These are phyloP conservation scores for Eurotiales sp. DNA, from an alignment of 2,329 filamentous ascomycete species.

Conservation along the genomic window DNA sequence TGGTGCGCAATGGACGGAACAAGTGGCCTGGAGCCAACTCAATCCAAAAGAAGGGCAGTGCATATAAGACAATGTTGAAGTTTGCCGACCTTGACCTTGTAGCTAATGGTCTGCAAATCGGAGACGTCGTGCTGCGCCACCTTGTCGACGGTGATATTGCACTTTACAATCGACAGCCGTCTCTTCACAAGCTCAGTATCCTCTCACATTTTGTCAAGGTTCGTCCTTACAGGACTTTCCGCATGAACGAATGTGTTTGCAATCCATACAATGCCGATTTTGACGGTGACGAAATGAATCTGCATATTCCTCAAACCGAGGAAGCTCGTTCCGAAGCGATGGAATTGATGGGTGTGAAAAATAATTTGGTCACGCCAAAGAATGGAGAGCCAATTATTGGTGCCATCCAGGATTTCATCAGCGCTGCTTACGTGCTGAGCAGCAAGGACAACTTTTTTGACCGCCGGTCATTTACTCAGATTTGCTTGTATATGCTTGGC, in stretches of 20 bases:
- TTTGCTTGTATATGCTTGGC: slow-evolving; percentile 92
- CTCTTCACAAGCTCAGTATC: slow-evolving; percentile 97
- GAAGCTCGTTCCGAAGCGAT: slow-evolving; percentile 94
- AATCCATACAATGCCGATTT: slow-evolving; percentile 99
- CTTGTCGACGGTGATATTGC: slow-evolving; percentile 94
- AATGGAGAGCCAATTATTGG: slow-evolving; percentile 98
- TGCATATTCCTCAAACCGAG: slow-evolving; percentile 96
- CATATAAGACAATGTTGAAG: slow-evolving; percentile 70
- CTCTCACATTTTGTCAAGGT: slow-evolving; percentile 93
- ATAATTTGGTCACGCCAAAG: slow-evolving; percentile 92
- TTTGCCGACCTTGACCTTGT: slow-evolving; percentile 67
- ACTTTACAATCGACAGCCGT: slow-evolving; percentile 96
- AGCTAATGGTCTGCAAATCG: slow-evolving; percentile 72
- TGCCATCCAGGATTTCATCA: slow-evolving; percentile 99
- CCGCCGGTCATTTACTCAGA: slow-evolving; percentile 78
- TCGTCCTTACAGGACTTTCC: slow-evolving; percentile 90
- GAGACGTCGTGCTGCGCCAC: slow-evolving; percentile 90
- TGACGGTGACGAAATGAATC: slow-evolving; percentile 98
- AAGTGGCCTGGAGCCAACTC: slow-evolving; percentile 86
- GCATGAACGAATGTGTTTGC: slow-evolving; percentile 96
- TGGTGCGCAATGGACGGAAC: slow-evolving; percentile 70
- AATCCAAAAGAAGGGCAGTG: slow-evolving; percentile 66
- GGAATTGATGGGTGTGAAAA: slow-evolving; percentile 94
- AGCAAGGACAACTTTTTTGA: slow-evolving; percentile 93
- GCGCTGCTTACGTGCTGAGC: slow-evolving; percentile 84